phyloP scores from a whole-genome alignment of 352 stramenopile genomes.

The Phytophthora podocarpi region DNA sequence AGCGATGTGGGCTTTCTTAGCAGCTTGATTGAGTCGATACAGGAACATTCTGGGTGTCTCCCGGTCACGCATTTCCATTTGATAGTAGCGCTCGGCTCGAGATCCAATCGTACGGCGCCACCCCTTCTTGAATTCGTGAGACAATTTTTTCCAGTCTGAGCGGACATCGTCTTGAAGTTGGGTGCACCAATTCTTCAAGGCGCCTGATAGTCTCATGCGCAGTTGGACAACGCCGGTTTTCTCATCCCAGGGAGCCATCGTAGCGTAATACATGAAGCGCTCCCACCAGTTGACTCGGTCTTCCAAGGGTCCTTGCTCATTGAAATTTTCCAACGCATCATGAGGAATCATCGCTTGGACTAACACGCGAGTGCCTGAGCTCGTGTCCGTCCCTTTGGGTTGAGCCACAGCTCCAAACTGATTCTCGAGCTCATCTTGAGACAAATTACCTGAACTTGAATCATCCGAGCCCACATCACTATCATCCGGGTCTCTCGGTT shows the following conservation, averaged over 20 bases:
- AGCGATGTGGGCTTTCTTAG: background rate
- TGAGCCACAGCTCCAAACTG: too few species aligned
- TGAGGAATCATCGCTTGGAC: background rate
- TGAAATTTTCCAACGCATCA: background rate
- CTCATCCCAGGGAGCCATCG: background rate
- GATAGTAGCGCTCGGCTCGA: background rate
- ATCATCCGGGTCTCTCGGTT: too few species aligned
- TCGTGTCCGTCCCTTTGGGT: too few species aligned
- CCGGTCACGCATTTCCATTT: background rate
- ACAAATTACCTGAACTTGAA: too few species aligned
- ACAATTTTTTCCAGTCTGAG: background rate
- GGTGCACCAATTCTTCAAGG: background rate
- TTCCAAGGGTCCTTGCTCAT: background rate
- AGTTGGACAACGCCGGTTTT: background rate
- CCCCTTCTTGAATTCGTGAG: background rate
- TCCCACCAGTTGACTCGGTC: background rate
- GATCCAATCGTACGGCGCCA: background rate
- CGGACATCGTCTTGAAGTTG: background rate
- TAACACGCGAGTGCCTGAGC: too few species aligned
- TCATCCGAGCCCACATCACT: too few species aligned
- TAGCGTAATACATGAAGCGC: conserved; percentile 2
- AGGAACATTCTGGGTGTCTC: background rate
- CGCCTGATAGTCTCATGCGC: background rate
- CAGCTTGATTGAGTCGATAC: background rate
- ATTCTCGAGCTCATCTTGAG: too few species aligned